phyloP scores from a whole-genome alignment of 2,329 filamentous ascomycete genomes.

The Phymatotrichopsis omnivora region DNA sequence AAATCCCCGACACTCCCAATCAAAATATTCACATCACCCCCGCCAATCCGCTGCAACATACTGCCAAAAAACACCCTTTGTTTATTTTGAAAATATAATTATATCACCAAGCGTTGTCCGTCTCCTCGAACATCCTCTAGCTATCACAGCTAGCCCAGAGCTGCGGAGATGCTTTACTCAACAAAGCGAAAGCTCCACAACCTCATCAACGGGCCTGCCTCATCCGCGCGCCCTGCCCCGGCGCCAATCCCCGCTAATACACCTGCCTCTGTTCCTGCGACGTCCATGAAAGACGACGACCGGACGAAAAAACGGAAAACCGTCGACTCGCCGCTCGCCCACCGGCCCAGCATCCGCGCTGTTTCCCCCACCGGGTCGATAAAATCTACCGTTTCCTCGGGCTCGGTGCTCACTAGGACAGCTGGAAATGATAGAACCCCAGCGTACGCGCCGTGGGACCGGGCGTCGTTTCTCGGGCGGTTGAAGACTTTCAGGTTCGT shows the following conservation, averaged over 20 bases:
- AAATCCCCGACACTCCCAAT: too few species aligned
- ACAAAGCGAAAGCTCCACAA: conserved; percentile 30
- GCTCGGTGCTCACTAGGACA: conserved; percentile 7
- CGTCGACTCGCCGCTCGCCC: conserved; percentile 13
- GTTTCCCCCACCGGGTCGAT: conserved; percentile 24
- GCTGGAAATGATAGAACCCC: conserved; percentile 6
- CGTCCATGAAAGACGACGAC: conserved; percentile 13
- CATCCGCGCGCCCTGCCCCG: background rate
- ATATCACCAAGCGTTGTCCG: too few species aligned
- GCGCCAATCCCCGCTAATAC: conserved; percentile 2
- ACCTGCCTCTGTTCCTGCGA: background rate
- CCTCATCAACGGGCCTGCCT: conserved; percentile 22
- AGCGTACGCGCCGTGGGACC: conserved; percentile 70
- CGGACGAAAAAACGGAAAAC: conserved; percentile 23
- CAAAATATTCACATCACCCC: too few species aligned
- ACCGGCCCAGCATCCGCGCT: conserved; percentile 22
- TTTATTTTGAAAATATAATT: too few species aligned
- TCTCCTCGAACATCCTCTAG: too few species aligned
- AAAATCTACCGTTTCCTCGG: conserved; percentile 18
- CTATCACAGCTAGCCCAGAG: too few species aligned
- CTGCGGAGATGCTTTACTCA: conserved; percentile 30
- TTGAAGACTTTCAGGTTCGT: conserved; percentile 84
- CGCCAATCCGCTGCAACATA: too few species aligned
- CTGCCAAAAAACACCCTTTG: too few species aligned
- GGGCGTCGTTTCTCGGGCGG: conserved; percentile 67